Evolutionary conservation across 164 flowering plant species (phyloP), one percentile per base, ranked within the genome.

Genomic region (Macadamia tetraphylla): DNA sequence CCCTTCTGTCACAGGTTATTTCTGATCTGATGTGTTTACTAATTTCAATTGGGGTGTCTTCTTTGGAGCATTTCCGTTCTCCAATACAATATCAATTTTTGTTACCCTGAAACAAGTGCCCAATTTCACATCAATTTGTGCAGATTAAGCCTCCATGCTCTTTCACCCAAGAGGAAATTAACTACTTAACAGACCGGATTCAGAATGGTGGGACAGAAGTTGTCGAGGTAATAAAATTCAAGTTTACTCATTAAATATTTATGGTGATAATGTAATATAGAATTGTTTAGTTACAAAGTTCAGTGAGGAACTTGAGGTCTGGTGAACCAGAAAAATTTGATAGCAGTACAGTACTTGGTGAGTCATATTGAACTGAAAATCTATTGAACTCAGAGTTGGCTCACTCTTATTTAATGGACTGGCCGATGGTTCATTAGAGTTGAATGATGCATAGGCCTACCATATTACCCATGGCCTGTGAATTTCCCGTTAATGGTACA

Each of bases 201-300:
- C 89, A 86, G 67, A 83, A 86, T 78, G 89, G 87, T 9, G 87
- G 89, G 69, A 86, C 89, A 42, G 86, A 84, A 81, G 87, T 86
- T 61, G 89, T 86, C 64, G 86, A 86, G 87, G 89, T 86, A 71
- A 68, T 35, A 12, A 18, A 13, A 23, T 65, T n/a, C 9, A 6
- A 57, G 58, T 11, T 14, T 4, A 14, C 15, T 17, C 57, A 13
- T 53, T n/a, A 4, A 14, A 11, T 53, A n/a, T 14, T 3, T 17
- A 11, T 11, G 17, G 5, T 23, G 23, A 23, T 23, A 23, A 23
- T 23, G 23, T 5, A 53, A 12, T 14, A 4, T 53, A 53, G 13
- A 10, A 29, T 3, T 29, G 1, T 57, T 1, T 53, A 14, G 3
- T n/a, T 53, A n/a, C 14, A 4, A 17, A 17, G 14, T 12, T 4